A percentile compares a stretch with the other conserved stretches of the same genome.
phyloP scores from a whole-genome alignment of 2,329 filamentous ascomycete genomes.

The Xylariaceae sp. region DNA sequence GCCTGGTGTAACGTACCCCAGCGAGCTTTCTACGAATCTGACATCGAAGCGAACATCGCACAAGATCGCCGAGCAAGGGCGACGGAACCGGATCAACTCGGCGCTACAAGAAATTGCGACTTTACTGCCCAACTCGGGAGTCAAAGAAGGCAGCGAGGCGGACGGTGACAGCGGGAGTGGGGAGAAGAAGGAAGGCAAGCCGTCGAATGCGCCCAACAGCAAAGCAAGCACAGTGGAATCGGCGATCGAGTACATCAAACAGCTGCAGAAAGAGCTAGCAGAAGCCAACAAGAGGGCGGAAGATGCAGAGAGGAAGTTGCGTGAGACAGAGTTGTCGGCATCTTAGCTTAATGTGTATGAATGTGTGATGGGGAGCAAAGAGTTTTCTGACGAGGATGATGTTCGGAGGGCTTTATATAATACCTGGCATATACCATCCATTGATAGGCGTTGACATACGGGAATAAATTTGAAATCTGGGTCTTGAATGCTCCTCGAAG shows the following conservation, averaged over 20 bases:
- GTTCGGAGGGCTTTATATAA: no score
- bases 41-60: constrained; percentile 96
- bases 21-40: constrained; percentile 84
- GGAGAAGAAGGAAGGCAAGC: constrained; percentile 41
- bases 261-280: constrained; percentile 68
- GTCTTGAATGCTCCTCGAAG: no score
- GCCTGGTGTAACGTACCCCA: constrained; percentile 85
- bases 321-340: constrained; percentile 12
- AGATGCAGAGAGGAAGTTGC: constrained; percentile 61
- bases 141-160: constrained; percentile 42
- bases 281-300: constrained; percentile 61
- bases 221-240: constrained; percentile 98
- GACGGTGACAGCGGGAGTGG: constrained; percentile 40
- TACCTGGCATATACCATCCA: no score
- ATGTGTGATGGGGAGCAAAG: background rate
- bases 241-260: constrained; percentile 92
- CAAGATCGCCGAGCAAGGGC: constrained; percentile 95
- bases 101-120: constrained; percentile 88
- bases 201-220: constrained; percentile 63
- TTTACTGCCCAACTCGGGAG: constrained; percentile 64
- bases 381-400: no score
- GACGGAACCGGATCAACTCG: constrained; percentile 90
- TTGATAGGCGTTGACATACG: no score
- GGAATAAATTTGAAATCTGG: no score
- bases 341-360: no score